A percentile compares a stretch with the other conserved stretches of the same genome.
Conservation (phyloP, 1,284 basidiomycete genomes). For the Coniophora puteana region DNA sequence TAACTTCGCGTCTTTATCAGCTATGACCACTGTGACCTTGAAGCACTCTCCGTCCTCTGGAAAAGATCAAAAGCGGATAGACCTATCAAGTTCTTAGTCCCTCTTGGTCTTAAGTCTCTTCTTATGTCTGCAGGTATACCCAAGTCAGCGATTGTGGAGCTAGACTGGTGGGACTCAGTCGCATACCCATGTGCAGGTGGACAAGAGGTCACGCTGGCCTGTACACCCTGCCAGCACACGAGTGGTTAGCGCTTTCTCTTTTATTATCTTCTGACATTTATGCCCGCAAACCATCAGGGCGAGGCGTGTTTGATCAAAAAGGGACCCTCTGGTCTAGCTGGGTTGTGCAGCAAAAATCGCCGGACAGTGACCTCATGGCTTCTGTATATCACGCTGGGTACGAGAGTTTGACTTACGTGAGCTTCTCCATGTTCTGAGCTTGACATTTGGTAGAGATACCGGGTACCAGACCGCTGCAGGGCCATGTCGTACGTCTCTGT, state of each 20-base stretch:
- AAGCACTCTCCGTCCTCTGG: conserved; percentile 20
- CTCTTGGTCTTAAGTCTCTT: conserved; percentile 24
- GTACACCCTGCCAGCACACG: conserved; percentile 30
- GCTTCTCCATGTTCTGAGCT: neutral
- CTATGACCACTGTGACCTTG: conserved; percentile 30
- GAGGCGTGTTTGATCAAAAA: conserved; percentile 24
- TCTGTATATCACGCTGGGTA: conserved; percentile 27
- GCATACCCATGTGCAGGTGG: conserved; percentile 1
- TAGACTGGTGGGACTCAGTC: conserved; percentile 31
- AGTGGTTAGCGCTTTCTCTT: conserved; percentile 22
- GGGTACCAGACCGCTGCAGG: conserved; percentile 27
- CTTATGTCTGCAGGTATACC: conserved; percentile 24
- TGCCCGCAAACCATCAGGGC: conserved; percentile 14
- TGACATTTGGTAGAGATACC: conserved; percentile 22
- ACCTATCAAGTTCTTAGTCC: conserved; percentile 25
- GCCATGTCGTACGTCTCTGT: conserved; percentile 17
- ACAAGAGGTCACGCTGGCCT: conserved; percentile 21
- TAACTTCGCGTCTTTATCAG: conserved; percentile 10
- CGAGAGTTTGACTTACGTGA: neutral
- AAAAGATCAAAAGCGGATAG: conserved; percentile 15
- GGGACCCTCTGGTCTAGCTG: conserved; percentile 31
- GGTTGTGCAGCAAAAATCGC: conserved; percentile 20
- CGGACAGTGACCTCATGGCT: conserved; percentile 1
- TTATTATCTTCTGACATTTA: neutral
- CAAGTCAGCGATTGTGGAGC: conserved; percentile 20